phyloP scores from a whole-genome alignment of 2,329 filamentous ascomycete species.

The Pseudonectria buxi region DNA sequence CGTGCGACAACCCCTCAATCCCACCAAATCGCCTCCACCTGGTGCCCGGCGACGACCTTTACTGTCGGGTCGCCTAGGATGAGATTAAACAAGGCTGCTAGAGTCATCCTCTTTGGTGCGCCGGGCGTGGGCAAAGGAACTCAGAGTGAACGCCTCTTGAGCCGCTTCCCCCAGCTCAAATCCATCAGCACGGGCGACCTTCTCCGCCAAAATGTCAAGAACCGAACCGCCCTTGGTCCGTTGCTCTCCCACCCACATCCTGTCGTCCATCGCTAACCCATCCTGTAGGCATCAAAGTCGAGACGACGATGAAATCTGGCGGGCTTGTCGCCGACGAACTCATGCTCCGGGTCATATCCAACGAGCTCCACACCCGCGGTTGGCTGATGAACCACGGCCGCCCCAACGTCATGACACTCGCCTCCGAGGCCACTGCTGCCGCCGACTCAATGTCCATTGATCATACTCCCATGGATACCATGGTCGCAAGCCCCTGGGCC shows the following conservation, averaged over 20 bases:
- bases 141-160: conserved; percentile 81
- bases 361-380: conserved; percentile 76
- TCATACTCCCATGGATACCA: conserved; percentile 29
- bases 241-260: neutral
- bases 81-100: conserved; percentile 72
- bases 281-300: conserved; percentile 73
- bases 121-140: conserved; percentile 98
- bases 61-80: conserved; percentile 33
- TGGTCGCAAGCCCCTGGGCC: conserved; percentile 33
- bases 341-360: conserved; percentile 86
- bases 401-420: conserved; percentile 46
- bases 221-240: conserved; percentile 80
- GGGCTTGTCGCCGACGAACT: conserved; percentile 86
- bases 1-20: neutral
- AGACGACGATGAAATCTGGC: conserved; percentile 79
- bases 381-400: conserved; percentile 59
- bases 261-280: conserved; percentile 3
- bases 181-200: conserved; percentile 93
- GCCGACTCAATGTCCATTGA: conserved; percentile 31
- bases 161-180: conserved; percentile 79
- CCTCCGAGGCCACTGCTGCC: conserved; percentile 33
- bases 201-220: conserved; percentile 85
- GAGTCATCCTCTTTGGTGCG: conserved; percentile 89
- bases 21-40: neutral
- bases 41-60: conserved; percentile 10